A percentile compares a stretch with the other conserved stretches of the same genome.
Evolutionary conservation across 768 basidiomycete species (phyloP).

Genomic region (Mycena indigotica): DNA sequence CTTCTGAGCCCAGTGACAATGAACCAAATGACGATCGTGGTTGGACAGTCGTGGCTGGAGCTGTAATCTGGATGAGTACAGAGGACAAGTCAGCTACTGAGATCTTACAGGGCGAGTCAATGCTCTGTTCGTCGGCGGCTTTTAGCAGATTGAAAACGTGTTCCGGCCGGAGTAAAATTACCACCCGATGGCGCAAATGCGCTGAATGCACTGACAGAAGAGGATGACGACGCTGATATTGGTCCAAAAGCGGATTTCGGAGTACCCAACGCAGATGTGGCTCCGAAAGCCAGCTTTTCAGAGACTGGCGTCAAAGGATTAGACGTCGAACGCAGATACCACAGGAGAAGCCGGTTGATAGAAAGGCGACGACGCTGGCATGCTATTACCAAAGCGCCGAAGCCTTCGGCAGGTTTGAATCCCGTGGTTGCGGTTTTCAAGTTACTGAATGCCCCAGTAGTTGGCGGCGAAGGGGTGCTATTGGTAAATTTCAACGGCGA

Average conservation of each 20-base stretch:
- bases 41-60: not conserved
- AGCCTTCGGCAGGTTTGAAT: constrained; percentile 42
- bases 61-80: too few species aligned
- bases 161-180: constrained; percentile 49
- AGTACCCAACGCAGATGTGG: constrained; percentile 38
- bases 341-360: constrained; percentile 35
- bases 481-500: constrained; percentile 21
- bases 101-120: too few species aligned
- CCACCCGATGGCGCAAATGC: constrained; percentile 48
- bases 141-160: constrained; percentile 68
- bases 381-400: constrained; percentile 47
- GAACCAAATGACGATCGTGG: constrained; percentile 21
- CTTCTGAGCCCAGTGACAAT: constrained; percentile 43
- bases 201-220: constrained; percentile 48
- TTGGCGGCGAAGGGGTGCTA: constrained; percentile 27
- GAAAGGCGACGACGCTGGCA: constrained; percentile 54
- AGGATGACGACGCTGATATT: constrained; percentile 28
- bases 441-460: constrained; percentile 42
- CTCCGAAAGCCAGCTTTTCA: constrained; percentile 40
- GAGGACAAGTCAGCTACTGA: too few species aligned
- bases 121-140: constrained; percentile 33
- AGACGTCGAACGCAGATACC: constrained; percentile 40
- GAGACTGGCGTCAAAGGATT: constrained; percentile 25
- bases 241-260: constrained; percentile 36
- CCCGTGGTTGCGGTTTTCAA: constrained; percentile 37